Evolutionary conservation across 805 yeast species (phyloP).

Genomic region (Debaryomyces prosopidis): DNA sequence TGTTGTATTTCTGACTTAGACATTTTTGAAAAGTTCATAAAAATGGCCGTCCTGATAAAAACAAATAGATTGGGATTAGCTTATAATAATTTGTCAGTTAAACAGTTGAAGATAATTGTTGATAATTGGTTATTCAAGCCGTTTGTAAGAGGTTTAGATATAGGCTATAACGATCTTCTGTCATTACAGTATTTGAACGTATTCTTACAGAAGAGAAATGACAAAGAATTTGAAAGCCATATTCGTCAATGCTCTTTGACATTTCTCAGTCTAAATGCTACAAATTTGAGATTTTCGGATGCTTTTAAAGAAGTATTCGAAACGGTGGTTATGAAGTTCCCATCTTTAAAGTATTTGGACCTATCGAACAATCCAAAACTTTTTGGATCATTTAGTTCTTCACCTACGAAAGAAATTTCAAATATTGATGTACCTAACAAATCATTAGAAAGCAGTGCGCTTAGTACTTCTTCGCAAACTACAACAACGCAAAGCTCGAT

Average conservation of each 20-base stretch:
- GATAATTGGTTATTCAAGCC: constrained; percentile 56
- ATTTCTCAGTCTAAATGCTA: constrained; percentile 64
- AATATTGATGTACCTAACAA: not conserved
- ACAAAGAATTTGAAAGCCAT: constrained; percentile 17
- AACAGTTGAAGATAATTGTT: constrained; percentile 55
- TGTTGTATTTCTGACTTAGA: constrained; percentile 59
- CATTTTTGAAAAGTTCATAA: constrained; percentile 55
- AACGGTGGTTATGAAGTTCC: constrained; percentile 51
- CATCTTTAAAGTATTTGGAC: constrained; percentile 70
- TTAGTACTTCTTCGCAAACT: not conserved
- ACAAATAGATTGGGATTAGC: constrained; percentile 78
- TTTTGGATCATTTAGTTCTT: constrained; percentile 48
- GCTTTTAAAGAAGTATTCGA: constrained; percentile 50
- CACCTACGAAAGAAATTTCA: constrained; percentile 1
- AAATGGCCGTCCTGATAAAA: constrained; percentile 51
- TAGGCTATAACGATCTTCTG: constrained; percentile 78
- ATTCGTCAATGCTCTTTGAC: constrained; percentile 26
- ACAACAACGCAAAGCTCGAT: constrained; percentile 23
- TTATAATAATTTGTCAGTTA: constrained; percentile 59
- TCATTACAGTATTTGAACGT: constrained; percentile 32
- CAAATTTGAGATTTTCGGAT: constrained; percentile 54
- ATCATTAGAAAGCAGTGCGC: not conserved
- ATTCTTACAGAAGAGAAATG: constrained; percentile 31
- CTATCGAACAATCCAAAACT: constrained; percentile 67
- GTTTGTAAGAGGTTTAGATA: constrained; percentile 68